Conservation (phyloP, 2,329 filamentous ascomycete genomes). For the Blastomyces parvus region DNA sequence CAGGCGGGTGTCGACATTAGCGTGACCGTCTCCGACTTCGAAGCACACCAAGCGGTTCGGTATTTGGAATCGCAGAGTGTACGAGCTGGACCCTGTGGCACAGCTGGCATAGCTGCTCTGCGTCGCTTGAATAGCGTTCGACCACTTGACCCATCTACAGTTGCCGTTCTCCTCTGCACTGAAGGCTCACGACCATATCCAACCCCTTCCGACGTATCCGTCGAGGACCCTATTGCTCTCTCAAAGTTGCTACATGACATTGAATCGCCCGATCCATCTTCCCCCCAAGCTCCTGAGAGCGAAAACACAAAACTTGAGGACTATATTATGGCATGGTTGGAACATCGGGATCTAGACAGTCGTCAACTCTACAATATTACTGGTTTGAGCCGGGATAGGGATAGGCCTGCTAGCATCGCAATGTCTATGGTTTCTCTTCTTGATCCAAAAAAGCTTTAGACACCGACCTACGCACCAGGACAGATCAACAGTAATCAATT, state of each 20-base stretch:
- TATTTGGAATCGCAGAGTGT: constrained; percentile 44
- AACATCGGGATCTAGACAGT: constrained; percentile 43
- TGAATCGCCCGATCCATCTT: constrained; percentile 41
- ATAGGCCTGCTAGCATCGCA: neutral
- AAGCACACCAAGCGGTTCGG: constrained; percentile 51
- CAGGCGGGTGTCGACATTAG: constrained; percentile 50
- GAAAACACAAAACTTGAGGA: constrained; percentile 41
- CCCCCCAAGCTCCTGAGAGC: constrained; percentile 31
- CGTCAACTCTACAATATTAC: neutral
- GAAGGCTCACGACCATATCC: constrained; percentile 51
- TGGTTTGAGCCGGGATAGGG: neutral
- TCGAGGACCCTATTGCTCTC: constrained; percentile 35
- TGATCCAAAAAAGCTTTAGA: neutral
- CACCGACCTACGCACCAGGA: neutral
- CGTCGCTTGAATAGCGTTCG: constrained; percentile 37
- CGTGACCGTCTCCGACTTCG: constrained; percentile 51
- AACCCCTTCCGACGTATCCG: constrained; percentile 34
- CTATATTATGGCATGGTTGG: constrained; percentile 43
- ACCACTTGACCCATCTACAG: constrained; percentile 37
- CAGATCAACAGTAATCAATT: neutral
- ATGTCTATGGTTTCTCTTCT: neutral
- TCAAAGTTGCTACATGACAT: constrained; percentile 42
- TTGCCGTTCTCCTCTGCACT: constrained; percentile 58
- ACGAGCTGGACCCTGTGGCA: constrained; percentile 54
- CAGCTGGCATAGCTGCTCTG: constrained; percentile 47